Conservation (phyloP, 2,329 filamentous ascomycete species). For the Rasamsonia emersonii region DNA sequence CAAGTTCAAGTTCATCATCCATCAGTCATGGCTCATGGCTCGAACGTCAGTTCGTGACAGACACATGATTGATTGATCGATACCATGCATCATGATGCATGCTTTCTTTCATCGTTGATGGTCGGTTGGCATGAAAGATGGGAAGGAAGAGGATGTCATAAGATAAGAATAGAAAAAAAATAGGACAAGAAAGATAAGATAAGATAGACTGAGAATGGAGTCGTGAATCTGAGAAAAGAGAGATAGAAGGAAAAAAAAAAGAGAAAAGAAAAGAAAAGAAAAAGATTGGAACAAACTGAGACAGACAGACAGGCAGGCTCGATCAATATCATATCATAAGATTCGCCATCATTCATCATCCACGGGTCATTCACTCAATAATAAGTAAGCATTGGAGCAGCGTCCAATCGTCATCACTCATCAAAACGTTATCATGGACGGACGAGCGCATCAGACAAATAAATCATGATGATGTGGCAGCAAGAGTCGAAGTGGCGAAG, state of each 20-base stretch:
- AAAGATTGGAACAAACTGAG: slow-evolving; percentile 2
- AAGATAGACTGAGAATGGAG: too few species aligned
- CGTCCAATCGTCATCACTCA: not conserved
- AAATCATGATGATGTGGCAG: slow-evolving; percentile 4
- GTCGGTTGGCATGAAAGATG: too few species aligned
- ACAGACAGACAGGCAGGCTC: not conserved
- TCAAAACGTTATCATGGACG: not conserved
- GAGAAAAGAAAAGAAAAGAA: slow-evolving; percentile 8
- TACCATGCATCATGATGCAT: too few species aligned
- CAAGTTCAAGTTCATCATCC: too few species aligned
- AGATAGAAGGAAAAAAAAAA: slow-evolving; percentile 9
- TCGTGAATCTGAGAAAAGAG: slow-evolving; percentile 2
- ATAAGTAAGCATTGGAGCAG: too few species aligned
- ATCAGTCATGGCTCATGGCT: too few species aligned
- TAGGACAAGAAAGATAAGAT: too few species aligned
- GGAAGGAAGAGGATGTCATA: too few species aligned
- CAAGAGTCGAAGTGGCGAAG: slow-evolving; percentile 1
- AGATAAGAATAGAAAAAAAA: too few species aligned
- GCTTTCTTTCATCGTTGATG: too few species aligned
- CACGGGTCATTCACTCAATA: slow-evolving; percentile 5
- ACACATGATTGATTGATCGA: too few species aligned
- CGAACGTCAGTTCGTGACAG: too few species aligned
- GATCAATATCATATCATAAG: not conserved
- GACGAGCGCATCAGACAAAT: not conserved
- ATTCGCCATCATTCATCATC: slow-evolving; percentile 5